These are phyloP conservation scores for Pulveroboletus sp. DNA, from an alignment of 768 basidiomycete genomes.

Conservation along the genomic window DNA sequence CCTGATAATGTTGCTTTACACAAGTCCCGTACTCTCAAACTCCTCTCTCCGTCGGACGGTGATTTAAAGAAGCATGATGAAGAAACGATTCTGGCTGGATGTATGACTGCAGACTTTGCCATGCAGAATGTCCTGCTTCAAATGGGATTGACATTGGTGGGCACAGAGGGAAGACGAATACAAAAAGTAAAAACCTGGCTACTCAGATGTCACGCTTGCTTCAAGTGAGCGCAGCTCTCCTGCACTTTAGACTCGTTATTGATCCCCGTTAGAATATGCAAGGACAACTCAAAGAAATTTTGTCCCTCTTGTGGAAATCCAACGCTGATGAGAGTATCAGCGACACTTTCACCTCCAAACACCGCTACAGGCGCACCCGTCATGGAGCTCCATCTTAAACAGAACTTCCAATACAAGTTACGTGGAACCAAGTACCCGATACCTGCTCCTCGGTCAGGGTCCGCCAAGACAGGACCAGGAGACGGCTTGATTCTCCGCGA, in stretches of 20 bases:
- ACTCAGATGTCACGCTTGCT: slow-evolving; percentile 95
- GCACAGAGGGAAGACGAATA: slow-evolving; percentile 87
- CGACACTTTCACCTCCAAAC: slow-evolving; percentile 70
- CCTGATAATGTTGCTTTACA: slow-evolving; percentile 79
- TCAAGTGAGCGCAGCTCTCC: slow-evolving; percentile 67
- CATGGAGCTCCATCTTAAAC: slow-evolving; percentile 89
- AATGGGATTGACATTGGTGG: slow-evolving; percentile 87
- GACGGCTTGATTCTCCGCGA: slow-evolving; percentile 86
- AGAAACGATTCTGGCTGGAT: slow-evolving; percentile 60
- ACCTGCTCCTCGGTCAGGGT: slow-evolving; percentile 83
- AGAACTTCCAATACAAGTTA: slow-evolving; percentile 89
- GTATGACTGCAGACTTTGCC: slow-evolving; percentile 98
- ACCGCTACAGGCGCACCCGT: slow-evolving; percentile 56
- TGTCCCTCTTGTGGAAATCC: slow-evolving; percentile 97
- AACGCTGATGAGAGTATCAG: slow-evolving; percentile 84
- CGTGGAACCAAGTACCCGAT: slow-evolving; percentile 93
- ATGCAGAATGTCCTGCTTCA: slow-evolving; percentile 98
- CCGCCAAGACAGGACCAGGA: slow-evolving; percentile 77
- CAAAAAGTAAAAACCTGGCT: slow-evolving; percentile 94
- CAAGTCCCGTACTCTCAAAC: slow-evolving; percentile 81
- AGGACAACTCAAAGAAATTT: slow-evolving; percentile 91
- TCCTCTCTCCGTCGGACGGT: slow-evolving; percentile 57
- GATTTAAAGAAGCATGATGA: slow-evolving; percentile 31
- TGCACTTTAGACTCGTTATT: background rate
- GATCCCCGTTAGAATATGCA: slow-evolving; percentile 69